Evolutionary conservation across 2,329 filamentous ascomycete species (phyloP), one percentile per base, ranked within the genome.

Genomic region (Shiraia bambusicola): DNA sequence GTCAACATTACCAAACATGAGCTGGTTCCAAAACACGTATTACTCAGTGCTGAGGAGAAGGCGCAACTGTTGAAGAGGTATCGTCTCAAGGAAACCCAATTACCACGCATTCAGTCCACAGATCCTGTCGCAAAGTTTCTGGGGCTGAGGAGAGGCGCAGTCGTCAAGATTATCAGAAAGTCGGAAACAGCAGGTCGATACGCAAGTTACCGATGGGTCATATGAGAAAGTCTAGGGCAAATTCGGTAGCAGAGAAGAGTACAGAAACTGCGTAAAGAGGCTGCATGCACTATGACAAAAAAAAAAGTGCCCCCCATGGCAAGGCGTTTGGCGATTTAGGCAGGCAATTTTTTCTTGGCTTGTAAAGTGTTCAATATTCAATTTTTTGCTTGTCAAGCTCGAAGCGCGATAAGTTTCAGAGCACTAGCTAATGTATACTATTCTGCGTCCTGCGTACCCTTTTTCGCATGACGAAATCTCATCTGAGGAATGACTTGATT

Each of bases 1-100:
- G 91, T 98, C 71, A 98, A 98, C 74, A 97, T 98, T 70, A 97
- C 92, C 45, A 88, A 91, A 69, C 93, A 98, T 74, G 92, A 97
- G 72, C 80, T 98, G 41, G 93, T 98, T 22, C 93, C 93, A 31
- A 90, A 87, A 67, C 93, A 98, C 67, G 84, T 97, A 27, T 74
- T 97, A 47, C 81, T 98, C 42, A 95, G 88, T 61, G 80, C 83
- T 32, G 89, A 94, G 61, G 93, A 98, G 77, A 96, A 96, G 80
- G 74, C 75, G 33, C 86, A 87, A 27, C 74, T 98, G 61, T 77
- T 98, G 47, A 83, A 90, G 72, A 79, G 93, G 50, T 98, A 98
- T 73, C 83, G 93, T 34, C 74, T 98, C 69, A 97, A 96, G 82
- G 93, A 98, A 78, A 96, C 89, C 8, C 93, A 98, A 75, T 76